phyloP scores from a whole-genome alignment of 1,284 basidiomycete species.

The Cystobasidium pallidum region DNA sequence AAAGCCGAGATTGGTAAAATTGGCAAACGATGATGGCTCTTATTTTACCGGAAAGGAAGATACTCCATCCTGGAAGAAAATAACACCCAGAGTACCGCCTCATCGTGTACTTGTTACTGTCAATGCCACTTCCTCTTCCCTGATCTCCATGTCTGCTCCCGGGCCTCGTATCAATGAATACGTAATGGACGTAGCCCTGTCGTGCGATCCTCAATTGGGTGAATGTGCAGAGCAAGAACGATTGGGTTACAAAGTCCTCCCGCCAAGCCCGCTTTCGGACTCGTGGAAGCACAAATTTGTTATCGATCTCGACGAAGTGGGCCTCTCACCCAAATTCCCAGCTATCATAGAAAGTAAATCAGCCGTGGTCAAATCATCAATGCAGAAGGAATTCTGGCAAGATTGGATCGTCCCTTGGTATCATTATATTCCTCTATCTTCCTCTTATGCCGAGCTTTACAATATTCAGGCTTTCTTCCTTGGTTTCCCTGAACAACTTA shows the following conservation, averaged over 20 bases:
- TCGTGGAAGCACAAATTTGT: slow-evolving; percentile 93
- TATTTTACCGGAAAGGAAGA: slow-evolving; percentile 21
- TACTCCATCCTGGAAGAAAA: slow-evolving; percentile 24
- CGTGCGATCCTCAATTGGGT: slow-evolving; percentile 63
- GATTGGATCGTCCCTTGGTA: slow-evolving; percentile 65
- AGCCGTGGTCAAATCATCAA: slow-evolving; percentile 82
- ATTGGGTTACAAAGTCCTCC: slow-evolving; percentile 53
- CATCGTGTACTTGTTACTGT: slow-evolving; percentile 66
- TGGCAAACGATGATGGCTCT: slow-evolving; percentile 47
- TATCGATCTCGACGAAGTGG: slow-evolving; percentile 88
- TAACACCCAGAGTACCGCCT: slow-evolving; percentile 61
- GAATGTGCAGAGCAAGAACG: slow-evolving; percentile 66
- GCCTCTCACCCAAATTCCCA: slow-evolving; percentile 88
- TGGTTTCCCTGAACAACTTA: slow-evolving; percentile 59
- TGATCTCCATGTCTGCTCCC: slow-evolving; percentile 55
- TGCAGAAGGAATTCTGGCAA: slow-evolving; percentile 79
- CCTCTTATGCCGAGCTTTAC: slow-evolving; percentile 84
- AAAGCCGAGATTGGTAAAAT: slow-evolving; percentile 69
- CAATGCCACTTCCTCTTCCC: slow-evolving; percentile 49
- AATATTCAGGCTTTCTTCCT: slow-evolving; percentile 89
- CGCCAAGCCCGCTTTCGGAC: slow-evolving; percentile 73
- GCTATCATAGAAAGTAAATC: slow-evolving; percentile 82
- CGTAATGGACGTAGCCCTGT: slow-evolving; percentile 84
- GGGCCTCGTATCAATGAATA: slow-evolving; percentile 71
- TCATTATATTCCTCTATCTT: slow-evolving; percentile 87